Evolutionary conservation across 257 asterid species (phyloP).

Genomic region (Striga asiatica): DNA sequence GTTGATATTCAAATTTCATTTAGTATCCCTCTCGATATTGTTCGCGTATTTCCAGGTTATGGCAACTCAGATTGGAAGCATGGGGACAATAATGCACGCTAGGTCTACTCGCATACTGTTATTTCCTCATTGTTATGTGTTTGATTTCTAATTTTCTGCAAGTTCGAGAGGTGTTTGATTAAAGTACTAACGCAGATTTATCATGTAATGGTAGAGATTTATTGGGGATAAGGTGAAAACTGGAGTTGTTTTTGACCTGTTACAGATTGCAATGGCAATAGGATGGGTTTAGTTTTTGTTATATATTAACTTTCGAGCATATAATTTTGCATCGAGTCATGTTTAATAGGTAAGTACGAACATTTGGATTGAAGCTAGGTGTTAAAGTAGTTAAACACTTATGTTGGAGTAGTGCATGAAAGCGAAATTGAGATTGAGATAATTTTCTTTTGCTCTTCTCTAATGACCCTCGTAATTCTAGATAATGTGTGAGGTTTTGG

Average conservation of each 20-base stretch:
- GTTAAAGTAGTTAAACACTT: no score
- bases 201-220: no score
- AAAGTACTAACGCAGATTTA: no score
- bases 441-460: no score
- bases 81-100: slow-evolving; percentile 89
- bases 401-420: no score
- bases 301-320: neutral
- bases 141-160: neutral
- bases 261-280: neutral
- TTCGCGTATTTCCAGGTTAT: slow-evolving; percentile 42
- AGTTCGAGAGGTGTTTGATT: slow-evolving; percentile 5
- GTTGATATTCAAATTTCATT: neutral
- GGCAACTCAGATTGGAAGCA: slow-evolving; percentile 90
- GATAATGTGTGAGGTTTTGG: no score
- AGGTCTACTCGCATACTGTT: slow-evolving; percentile 29
- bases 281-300: neutral
- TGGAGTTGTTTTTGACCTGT: neutral
- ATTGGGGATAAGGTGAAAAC: neutral
- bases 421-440: no score
- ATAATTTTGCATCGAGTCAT: neutral
- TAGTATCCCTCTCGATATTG: neutral
- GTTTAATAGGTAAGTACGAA: neutral
- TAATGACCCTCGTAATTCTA: no score
- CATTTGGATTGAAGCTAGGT: neutral
- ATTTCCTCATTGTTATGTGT: neutral